A percentile compares a stretch with the other conserved stretches of the same genome.
Evolutionary conservation across 78 protist genomes (phyloP).

Genomic region (slime mould (Dictyostelium discoideum)): dicty_2.7 NC_007088.5:6443001-6443500

Average conservation of each 20-base stretch:
- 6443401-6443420: not conserved
- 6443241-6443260: not conserved
- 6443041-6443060: slow-evolving; percentile 48
- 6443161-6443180: slow-evolving; percentile 71
- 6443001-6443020: slow-evolving; percentile 69
- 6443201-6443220: not conserved
- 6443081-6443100: slow-evolving; percentile 25
- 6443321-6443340: slow-evolving; percentile 51
- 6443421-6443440: not conserved
- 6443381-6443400: slow-evolving; percentile 32
- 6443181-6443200: slow-evolving; percentile 35
- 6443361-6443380: slow-evolving; percentile 75
- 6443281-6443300: not conserved
- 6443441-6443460: not conserved
- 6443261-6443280: not conserved
- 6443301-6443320: slow-evolving; percentile 44
- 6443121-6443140: slow-evolving; percentile 58
- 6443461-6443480: slow-evolving; percentile 61
- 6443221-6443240: not conserved
- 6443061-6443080: slow-evolving; percentile 44
- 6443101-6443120: slow-evolving; percentile 79
- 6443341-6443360: slow-evolving; percentile 78
- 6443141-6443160: slow-evolving; percentile 63
- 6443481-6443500: slow-evolving; percentile 55
- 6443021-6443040: slow-evolving; percentile 71